A percentile compares a stretch with the other conserved stretches of the same genome.
Conservation (phyloP, 192 early-diverging fungal genomes). For the Paraglomus brasilianum region DNA sequence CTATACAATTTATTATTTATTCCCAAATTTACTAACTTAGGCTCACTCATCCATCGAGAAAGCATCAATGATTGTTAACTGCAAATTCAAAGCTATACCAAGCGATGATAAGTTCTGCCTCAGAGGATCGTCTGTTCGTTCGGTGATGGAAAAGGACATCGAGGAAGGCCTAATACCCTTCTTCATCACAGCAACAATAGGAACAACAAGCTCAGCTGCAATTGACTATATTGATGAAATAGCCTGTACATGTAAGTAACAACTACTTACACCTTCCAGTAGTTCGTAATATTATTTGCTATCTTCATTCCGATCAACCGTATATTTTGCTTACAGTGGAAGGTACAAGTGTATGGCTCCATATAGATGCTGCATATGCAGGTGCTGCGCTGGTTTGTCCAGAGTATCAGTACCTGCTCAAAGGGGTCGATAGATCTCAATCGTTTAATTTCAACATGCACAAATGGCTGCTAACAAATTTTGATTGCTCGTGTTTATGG, state of each 20-base stretch:
- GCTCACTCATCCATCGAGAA: conserved; percentile 59
- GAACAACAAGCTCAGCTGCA: conserved; percentile 58
- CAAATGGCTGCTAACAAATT: conserved; percentile 65
- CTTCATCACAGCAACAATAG: conserved; percentile 62
- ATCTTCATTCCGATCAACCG: too few relatives aligned
- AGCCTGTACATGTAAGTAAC: conserved; percentile 39
- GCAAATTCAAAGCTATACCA: conserved; percentile 37
- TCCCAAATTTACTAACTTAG: conserved; percentile 25
- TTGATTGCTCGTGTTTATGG: conserved; percentile 54
- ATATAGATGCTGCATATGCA: conserved; percentile 68
- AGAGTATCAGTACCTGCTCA: conserved; percentile 50
- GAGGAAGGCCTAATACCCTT: conserved; percentile 58
- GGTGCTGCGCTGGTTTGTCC: conserved; percentile 57
- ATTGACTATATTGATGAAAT: conserved; percentile 58
- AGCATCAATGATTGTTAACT: conserved; percentile 50
- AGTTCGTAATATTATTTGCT: background rate
- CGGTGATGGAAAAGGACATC: conserved; percentile 50
- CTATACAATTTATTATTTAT: background rate
- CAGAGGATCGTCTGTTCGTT: conserved; percentile 42
- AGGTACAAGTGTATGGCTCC: conserved; percentile 53
- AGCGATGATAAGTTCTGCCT: conserved; percentile 44
- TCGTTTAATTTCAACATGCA: conserved; percentile 64
- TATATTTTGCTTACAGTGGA: conserved; percentile 17
- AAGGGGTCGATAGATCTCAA: conserved; percentile 53
- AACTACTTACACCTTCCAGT: background rate